Conservation (phyloP, 2,329 filamentous ascomycete genomes). For the Arachnomyces sp. region DNA sequence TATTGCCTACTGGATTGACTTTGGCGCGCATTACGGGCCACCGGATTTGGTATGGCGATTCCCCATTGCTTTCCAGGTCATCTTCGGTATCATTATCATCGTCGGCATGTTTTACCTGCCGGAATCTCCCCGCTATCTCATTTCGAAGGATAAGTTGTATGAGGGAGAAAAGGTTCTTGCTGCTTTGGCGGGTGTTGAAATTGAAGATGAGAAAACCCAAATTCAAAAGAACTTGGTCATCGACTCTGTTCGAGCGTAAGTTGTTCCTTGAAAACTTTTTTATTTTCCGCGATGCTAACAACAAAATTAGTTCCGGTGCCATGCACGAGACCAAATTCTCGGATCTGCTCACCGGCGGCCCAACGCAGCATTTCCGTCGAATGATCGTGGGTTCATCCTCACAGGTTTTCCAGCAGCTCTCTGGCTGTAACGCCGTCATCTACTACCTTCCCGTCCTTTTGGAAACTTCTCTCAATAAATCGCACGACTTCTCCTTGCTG, state of each 20-base stretch:
- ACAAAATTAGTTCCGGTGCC: not conserved
- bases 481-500: slow-evolving; percentile 39
- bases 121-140: slow-evolving; percentile 21
- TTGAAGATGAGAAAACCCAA: slow-evolving; percentile 51
- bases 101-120: slow-evolving; percentile 16
- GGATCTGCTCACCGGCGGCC: slow-evolving; percentile 2
- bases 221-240: slow-evolving; percentile 58
- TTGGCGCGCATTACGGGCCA: slow-evolving; percentile 16
- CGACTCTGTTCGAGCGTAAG: slow-evolving; percentile 57
- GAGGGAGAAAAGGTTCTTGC: slow-evolving; percentile 14
- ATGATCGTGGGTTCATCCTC: too few relatives aligned
- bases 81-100: slow-evolving; percentile 14
- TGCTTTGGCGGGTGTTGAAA: slow-evolving; percentile 30
- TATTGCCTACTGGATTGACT: slow-evolving; percentile 25
- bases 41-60: slow-evolving; percentile 19
- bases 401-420: slow-evolving; percentile 32
- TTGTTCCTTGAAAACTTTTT: slow-evolving; percentile 30
- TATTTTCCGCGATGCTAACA: slow-evolving; percentile 16
- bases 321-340: not conserved
- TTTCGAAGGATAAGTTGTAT: slow-evolving; percentile 12
- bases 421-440: slow-evolving; percentile 45
- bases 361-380: slow-evolving; percentile 10
- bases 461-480: slow-evolving; percentile 36
- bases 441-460: slow-evolving; percentile 45
- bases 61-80: slow-evolving; percentile 18